A percentile compares a stretch with the other conserved stretches of the same genome.
phyloP scores from a whole-genome alignment of 495 filamentous ascomycete species.

The Aspergillus mulundensis region DNA sequence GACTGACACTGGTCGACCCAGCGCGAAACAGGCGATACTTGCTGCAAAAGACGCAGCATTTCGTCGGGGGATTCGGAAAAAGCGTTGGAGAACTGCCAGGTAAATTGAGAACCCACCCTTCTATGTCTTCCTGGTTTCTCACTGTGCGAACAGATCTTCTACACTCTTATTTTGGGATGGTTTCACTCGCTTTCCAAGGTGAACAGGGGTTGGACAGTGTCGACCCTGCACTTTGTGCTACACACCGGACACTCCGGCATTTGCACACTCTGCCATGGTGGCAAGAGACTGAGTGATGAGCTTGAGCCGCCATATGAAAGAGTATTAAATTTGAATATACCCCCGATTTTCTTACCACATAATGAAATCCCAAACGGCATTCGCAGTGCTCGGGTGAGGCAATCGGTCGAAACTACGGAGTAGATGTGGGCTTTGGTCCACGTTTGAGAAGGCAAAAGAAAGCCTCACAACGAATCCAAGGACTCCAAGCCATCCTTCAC shows the following conservation, averaged over 20 bases:
- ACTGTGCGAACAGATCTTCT: slow-evolving; percentile 61
- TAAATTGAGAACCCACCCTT: slow-evolving; percentile 22
- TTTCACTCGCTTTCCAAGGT: slow-evolving; percentile 64
- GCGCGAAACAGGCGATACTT: slow-evolving; percentile 68
- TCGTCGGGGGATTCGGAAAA: slow-evolving; percentile 88
- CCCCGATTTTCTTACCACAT: background rate
- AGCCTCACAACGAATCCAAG: background rate
- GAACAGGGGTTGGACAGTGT: slow-evolving; percentile 57
- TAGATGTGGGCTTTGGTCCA: background rate
- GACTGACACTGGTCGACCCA: slow-evolving; percentile 55
- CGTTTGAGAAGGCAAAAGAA: slow-evolving; percentile 3
- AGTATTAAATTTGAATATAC: background rate
- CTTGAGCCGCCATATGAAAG: background rate
- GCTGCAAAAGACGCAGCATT: slow-evolving; percentile 83
- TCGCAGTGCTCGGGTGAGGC: background rate
- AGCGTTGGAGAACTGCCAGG: slow-evolving; percentile 70
- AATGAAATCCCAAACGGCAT: background rate
- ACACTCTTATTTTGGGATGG: slow-evolving; percentile 84
- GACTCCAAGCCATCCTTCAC: slow-evolving; percentile 1
- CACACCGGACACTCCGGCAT: slow-evolving; percentile 39
- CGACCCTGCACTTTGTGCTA: slow-evolving; percentile 70
- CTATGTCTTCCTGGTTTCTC: slow-evolving; percentile 1
- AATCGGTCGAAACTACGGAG: background rate
- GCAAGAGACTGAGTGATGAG: slow-evolving; percentile 17
- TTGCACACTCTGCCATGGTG: slow-evolving; percentile 42